Conservation (phyloP, 78 protist genomes). For the Dictyostelium firmibasis region DNA sequence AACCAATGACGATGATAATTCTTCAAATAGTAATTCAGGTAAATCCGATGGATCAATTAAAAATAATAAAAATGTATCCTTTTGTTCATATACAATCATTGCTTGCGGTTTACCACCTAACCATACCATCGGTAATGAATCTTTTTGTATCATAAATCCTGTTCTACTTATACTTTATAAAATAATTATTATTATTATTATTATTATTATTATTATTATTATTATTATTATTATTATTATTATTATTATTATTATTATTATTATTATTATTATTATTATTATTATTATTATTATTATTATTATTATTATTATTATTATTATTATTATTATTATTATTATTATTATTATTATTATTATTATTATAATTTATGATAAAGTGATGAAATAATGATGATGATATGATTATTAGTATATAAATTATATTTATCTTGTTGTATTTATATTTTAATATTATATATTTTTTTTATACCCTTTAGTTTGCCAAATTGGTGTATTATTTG, state of each 20-base stretch:
- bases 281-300: neutral
- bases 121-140: conserved; percentile 27
- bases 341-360: too few relatives aligned
- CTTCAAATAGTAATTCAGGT: conserved; percentile 9
- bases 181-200: too few relatives aligned
- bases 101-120: neutral
- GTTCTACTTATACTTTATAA: conserved; percentile 13
- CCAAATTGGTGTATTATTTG: conserved; percentile 29
- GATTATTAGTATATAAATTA: too few relatives aligned
- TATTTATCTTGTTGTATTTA: too few relatives aligned
- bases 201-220: too few relatives aligned
- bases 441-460: neutral
- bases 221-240: neutral
- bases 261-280: too few relatives aligned
- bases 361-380: too few relatives aligned
- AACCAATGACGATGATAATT: neutral
- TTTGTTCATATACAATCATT: conserved; percentile 76
- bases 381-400: too few relatives aligned
- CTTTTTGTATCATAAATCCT: conserved; percentile 38
- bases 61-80: conserved; percentile 59
- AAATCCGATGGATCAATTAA: conserved; percentile 32
- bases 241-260: too few relatives aligned
- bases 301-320: neutral
- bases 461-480: conserved; percentile 47
- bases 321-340: too few relatives aligned